A percentile compares a stretch with the other conserved stretches of the same genome.
phyloP scores from a whole-genome alignment of 2,329 filamentous ascomycete species.

The Hypoxylon sp. region DNA sequence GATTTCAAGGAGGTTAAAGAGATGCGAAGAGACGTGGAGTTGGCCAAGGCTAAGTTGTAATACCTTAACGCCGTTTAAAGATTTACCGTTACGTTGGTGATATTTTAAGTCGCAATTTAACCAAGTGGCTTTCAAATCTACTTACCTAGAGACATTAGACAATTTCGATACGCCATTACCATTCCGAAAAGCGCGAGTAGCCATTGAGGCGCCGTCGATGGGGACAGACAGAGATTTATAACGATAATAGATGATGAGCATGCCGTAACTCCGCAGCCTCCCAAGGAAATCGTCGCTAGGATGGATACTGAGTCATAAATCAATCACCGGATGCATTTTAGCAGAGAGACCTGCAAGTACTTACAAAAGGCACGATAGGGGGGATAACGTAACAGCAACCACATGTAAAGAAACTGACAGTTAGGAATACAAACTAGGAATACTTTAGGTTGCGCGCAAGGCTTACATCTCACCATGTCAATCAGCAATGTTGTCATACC shows the following conservation, averaged over 20 bases:
- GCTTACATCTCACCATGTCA: not conserved
- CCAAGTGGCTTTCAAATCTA: not conserved
- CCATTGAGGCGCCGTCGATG: not conserved
- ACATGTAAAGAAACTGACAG: not conserved
- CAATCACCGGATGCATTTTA: not conserved
- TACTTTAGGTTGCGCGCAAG: not conserved
- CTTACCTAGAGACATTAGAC: not conserved
- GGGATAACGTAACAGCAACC: not conserved
- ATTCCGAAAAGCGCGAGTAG: not conserved
- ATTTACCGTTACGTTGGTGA: not conserved
- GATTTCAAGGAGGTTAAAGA: constrained; percentile 46
- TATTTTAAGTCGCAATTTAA: not conserved
- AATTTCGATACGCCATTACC: not conserved
- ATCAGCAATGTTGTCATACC: not conserved
- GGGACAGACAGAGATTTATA: not conserved
- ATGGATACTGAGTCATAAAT: not conserved
- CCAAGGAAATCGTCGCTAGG: not conserved
- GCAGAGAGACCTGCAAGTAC: not conserved
- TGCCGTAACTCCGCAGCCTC: not conserved
- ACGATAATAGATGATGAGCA: too few relatives aligned
- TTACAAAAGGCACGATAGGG: not conserved
- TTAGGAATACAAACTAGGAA: not conserved
- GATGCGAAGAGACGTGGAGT: constrained; percentile 22
- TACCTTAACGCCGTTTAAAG: too few relatives aligned
- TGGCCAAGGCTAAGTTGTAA: constrained; percentile 19